phyloP scores from a whole-genome alignment of 116 monocot species.

The Trichopus zeylanicus region DNA sequence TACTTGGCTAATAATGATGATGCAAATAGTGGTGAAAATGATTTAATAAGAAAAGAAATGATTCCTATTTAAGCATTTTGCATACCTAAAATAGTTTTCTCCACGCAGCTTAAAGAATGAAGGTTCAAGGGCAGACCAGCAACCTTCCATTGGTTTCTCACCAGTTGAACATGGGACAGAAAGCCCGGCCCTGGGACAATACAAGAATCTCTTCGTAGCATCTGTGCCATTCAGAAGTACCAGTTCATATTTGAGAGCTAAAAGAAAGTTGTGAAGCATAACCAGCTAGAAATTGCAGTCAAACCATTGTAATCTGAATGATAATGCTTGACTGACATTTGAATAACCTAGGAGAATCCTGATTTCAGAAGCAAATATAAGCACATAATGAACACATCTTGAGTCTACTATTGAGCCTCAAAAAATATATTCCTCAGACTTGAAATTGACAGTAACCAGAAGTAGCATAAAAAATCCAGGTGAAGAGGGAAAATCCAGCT shows the following conservation, averaged over 20 bases:
- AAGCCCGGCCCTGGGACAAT: slow-evolving; percentile 59
- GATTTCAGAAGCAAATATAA: background rate
- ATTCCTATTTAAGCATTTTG: background rate
- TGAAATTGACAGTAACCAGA: background rate
- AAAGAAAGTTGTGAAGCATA: background rate
- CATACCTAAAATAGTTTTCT: slow-evolving; percentile 71
- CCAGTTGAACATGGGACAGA: slow-evolving; percentile 39
- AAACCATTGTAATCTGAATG: too few species aligned
- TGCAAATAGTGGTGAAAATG: too few species aligned
- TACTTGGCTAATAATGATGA: too few species aligned
- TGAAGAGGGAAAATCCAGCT: too few species aligned
- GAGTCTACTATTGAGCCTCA: too few species aligned
- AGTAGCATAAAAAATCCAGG: background rate
- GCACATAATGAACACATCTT: background rate
- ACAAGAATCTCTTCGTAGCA: slow-evolving; percentile 54
- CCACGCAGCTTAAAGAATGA: slow-evolving; percentile 76
- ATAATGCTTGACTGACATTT: too few species aligned
- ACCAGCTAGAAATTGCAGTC: too few species aligned
- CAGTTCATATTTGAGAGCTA: background rate
- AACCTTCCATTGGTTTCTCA: slow-evolving; percentile 43
- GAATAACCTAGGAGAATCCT: background rate
- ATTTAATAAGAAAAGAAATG: background rate
- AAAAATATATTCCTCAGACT: background rate
- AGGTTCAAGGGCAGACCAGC: slow-evolving; percentile 64
- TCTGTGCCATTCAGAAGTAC: slow-evolving; percentile 14